Conservation (phyloP, 2,329 filamentous ascomycete genomes). For the Arthrinium puccinioides region DNA sequence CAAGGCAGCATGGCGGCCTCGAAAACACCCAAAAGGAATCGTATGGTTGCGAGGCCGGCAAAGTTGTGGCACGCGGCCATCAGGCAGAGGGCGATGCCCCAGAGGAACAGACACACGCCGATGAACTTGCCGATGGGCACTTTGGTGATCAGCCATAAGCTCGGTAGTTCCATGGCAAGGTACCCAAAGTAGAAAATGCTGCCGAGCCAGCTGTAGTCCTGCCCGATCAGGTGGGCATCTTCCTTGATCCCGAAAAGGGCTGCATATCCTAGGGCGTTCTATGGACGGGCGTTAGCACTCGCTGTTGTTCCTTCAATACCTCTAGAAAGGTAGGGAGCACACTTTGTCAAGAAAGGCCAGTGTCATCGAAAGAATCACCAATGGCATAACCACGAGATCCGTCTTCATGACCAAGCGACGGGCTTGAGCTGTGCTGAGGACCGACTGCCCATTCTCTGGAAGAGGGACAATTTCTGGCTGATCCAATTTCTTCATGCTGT, state of each 20-base stretch:
- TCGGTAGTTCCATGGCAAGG: slow-evolving; percentile 5
- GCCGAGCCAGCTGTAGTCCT: slow-evolving; percentile 17
- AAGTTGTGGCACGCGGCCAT: slow-evolving; percentile 39
- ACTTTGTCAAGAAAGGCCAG: slow-evolving; percentile 8
- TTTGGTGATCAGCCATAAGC: background rate
- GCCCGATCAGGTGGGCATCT: slow-evolving; percentile 14
- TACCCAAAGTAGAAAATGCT: slow-evolving; percentile 16
- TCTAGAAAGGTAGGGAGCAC: no score
- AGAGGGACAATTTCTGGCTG: no score
- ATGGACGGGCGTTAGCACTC: no score
- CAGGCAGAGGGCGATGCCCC: slow-evolving; percentile 41
- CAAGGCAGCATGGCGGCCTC: slow-evolving; percentile 47
- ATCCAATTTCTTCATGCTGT: no score
- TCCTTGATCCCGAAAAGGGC: slow-evolving; percentile 16
- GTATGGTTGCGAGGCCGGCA: slow-evolving; percentile 35
- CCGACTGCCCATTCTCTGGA: background rate
- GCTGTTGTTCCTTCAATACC: no score
- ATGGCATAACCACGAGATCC: slow-evolving; percentile 10
- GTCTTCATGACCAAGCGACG: slow-evolving; percentile 10
- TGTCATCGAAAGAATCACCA: slow-evolving; percentile 11
- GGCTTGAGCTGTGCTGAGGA: slow-evolving; percentile 5
- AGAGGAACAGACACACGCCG: slow-evolving; percentile 17
- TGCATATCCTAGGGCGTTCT: slow-evolving; percentile 6
- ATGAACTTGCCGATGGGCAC: background rate
- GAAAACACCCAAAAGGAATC: slow-evolving; percentile 43